A percentile compares a stretch with the other conserved stretches of the same genome.
phyloP scores from a whole-genome alignment of 441 rosid species.

The Hura crepitans region DNA sequence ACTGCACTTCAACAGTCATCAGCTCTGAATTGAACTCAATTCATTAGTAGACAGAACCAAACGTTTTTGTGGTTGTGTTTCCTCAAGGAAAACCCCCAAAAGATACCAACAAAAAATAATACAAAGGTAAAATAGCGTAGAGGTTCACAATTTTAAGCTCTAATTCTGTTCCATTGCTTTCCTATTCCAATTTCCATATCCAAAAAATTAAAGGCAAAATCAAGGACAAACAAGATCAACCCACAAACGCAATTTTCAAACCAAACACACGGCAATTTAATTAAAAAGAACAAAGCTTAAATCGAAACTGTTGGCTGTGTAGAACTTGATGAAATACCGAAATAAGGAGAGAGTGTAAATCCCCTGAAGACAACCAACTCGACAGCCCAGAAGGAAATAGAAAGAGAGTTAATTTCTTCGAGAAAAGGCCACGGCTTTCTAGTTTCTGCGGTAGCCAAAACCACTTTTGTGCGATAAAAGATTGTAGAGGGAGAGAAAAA shows the following conservation, averaged over 20 bases:
- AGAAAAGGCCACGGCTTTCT: not conserved
- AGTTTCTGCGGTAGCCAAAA: not conserved
- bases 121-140: not conserved
- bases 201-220: not conserved
- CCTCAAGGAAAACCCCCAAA: not conserved
- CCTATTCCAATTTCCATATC: not conserved
- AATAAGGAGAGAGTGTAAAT: not conserved
- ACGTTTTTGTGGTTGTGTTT: not conserved
- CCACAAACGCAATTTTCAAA: not conserved
- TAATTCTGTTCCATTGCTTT: not conserved
- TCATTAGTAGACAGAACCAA: not conserved
- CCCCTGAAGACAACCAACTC: not conserved
- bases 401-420: not conserved
- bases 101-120: not conserved
- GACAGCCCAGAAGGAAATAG: not conserved
- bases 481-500: too few relatives aligned
- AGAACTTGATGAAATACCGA: not conserved
- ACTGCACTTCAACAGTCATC: constrained; percentile 25
- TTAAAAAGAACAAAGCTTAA: too few relatives aligned
- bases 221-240: not conserved
- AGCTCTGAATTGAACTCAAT: not conserved
- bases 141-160: not conserved
- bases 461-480: too few relatives aligned
- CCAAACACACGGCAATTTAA: not conserved
- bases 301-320: too few relatives aligned